phyloP scores from a whole-genome alignment of 73 alveolate species.

The Strombidium stylifer region DNA sequence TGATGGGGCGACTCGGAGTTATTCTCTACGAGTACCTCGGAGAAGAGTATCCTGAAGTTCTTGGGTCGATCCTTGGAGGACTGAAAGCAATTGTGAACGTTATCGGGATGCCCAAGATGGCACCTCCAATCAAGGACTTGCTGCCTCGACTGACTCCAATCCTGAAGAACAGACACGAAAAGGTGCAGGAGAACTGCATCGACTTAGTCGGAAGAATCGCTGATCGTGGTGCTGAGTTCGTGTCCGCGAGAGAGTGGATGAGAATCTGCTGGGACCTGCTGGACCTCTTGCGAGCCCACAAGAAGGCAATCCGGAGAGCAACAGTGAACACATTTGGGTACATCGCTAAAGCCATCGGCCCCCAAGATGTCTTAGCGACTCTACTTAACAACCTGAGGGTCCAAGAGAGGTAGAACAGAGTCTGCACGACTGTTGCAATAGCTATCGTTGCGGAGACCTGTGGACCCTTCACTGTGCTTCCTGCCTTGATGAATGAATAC shows the following conservation, averaged over 20 bases:
- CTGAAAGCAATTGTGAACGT: constrained; percentile 98
- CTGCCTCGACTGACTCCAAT: constrained; percentile 99
- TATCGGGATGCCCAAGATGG: constrained; percentile 99
- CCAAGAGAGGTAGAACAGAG: constrained; percentile 99
- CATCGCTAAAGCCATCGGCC: constrained; percentile 99
- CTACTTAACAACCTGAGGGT: constrained; percentile 97
- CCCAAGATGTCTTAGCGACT: constrained; percentile 98
- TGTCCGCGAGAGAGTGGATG: constrained; percentile 99
- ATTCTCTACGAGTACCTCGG: constrained; percentile 97
- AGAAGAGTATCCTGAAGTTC: constrained; percentile 99
- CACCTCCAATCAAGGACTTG: constrained; percentile 99
- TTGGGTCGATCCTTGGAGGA: constrained; percentile 98
- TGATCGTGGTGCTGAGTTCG: constrained; percentile 99
- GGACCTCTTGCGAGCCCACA: constrained; percentile 98
- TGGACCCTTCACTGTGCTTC: constrained; percentile 99
- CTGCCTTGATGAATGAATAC: constrained; percentile 99
- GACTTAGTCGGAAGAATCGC: constrained; percentile 99
- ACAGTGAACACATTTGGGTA: constrained; percentile 99
- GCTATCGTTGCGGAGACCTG: constrained; percentile 99
- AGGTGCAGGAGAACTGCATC: constrained; percentile 98
- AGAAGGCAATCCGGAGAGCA: constrained; percentile 98
- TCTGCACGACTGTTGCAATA: constrained; percentile 99
- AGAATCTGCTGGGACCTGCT: constrained; percentile 99
- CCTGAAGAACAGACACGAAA: constrained; percentile 98
- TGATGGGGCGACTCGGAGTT: constrained; percentile 92